Conservation (phyloP, 108 stramenopile genomes). For the Cyclotella cryptica region DNA sequence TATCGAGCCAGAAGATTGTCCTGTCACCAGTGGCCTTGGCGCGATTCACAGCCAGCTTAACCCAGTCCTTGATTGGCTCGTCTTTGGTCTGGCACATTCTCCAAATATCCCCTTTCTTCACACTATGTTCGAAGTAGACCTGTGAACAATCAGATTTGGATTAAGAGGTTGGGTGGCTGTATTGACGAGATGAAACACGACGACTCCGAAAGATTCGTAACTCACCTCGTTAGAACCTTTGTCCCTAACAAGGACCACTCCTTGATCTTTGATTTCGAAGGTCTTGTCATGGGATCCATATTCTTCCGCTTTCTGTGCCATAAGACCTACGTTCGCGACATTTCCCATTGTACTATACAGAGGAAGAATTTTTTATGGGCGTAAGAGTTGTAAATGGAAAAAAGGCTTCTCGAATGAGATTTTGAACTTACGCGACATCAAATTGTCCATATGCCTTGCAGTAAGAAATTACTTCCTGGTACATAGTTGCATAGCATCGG, state of each 20-base stretch:
- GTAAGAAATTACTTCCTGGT: constrained; percentile 89
- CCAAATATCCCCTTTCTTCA: constrained; percentile 93
- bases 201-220: not conserved
- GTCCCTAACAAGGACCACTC: constrained; percentile 79
- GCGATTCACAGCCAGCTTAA: constrained; percentile 84
- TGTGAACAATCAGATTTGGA: not conserved
- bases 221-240: constrained; percentile 74
- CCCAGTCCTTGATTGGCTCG: constrained; percentile 93
- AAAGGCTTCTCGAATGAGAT: not conserved
- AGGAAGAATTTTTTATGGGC: not conserved
- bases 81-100: constrained; percentile 96
- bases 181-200: not conserved
- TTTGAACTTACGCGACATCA: constrained; percentile 71
- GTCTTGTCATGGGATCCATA: constrained; percentile 96
- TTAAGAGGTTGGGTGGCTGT: not conserved
- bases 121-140: constrained; percentile 78
- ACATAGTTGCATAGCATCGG: constrained; percentile 92
- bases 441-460: constrained; percentile 90
- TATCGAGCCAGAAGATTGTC: constrained; percentile 94
- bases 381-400: not conserved
- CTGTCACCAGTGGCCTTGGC: constrained; percentile 81
- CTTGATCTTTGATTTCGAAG: constrained; percentile 79
- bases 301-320: constrained; percentile 95
- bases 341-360: constrained; percentile 70
- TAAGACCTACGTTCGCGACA: constrained; percentile 89